Evolutionary conservation across 179 eudicot species (phyloP).

Genomic region (Camellia oleifera): DNA sequence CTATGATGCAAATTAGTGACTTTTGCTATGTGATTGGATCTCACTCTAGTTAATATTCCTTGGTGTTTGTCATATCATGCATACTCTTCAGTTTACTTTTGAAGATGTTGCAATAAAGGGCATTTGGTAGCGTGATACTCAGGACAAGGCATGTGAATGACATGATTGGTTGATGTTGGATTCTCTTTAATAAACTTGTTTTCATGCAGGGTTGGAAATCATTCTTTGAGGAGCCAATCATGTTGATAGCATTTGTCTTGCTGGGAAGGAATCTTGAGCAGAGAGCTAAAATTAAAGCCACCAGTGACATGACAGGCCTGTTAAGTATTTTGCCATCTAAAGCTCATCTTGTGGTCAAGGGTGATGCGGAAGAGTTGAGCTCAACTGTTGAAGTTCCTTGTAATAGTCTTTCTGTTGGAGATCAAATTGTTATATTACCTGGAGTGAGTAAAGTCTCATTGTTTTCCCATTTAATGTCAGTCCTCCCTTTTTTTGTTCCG

Average conservation of each 20-base stretch:
- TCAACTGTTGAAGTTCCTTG: constrained; percentile 89
- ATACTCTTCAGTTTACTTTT: neutral
- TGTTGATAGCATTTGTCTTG: constrained; percentile 97
- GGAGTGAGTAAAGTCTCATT: constrained; percentile 60
- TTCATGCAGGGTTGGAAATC: constrained; percentile 84
- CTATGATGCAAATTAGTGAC: neutral
- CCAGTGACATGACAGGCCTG: constrained; percentile 95
- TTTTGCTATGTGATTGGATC: neutral
- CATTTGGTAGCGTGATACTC: neutral
- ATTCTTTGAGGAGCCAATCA: constrained; percentile 97
- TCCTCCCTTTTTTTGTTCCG: neutral
- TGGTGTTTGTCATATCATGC: neutral
- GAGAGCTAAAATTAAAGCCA: constrained; percentile 94
- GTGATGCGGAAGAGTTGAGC: constrained; percentile 43
- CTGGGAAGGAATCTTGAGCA: constrained; percentile 98
- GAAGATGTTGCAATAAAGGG: neutral
- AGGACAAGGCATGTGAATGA: neutral
- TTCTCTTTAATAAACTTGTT: constrained; percentile 22
- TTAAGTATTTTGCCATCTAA: constrained; percentile 80
- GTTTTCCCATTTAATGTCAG: no score
- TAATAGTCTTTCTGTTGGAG: constrained; percentile 83
- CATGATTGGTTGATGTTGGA: constrained; percentile 12
- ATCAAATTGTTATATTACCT: constrained; percentile 86
- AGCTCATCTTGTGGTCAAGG: constrained; percentile 84
- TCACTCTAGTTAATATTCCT: constrained; percentile 1